Conservation (phyloP, 1,284 basidiomycete genomes). For the Entoloma clypeatum region DNA sequence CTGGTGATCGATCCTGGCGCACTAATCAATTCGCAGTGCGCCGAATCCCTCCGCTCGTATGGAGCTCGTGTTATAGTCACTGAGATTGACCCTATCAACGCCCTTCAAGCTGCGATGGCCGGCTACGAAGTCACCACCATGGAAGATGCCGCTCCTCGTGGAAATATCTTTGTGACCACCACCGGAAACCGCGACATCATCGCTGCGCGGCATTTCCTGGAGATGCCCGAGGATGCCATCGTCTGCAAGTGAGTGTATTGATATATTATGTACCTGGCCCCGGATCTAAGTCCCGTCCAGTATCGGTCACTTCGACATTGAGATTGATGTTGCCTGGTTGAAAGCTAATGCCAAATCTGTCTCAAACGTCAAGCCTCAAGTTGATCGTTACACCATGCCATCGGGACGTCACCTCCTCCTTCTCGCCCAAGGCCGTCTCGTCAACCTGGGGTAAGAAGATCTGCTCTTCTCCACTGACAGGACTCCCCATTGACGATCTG, state of each 20-base stretch:
- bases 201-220: constrained; percentile 86
- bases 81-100: constrained; percentile 99
- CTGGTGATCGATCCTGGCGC: constrained; percentile 4
- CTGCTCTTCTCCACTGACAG: constrained; percentile 5
- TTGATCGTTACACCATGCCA: constrained; percentile 95
- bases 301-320: constrained; percentile 98
- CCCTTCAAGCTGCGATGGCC: constrained; percentile 98
- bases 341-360: constrained; percentile 87
- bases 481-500: constrained; percentile 5
- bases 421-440: constrained; percentile 97
- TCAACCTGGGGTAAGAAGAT: constrained; percentile 86
- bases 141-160: constrained; percentile 90
- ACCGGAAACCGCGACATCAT: constrained; percentile 99
- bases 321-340: constrained; percentile 99
- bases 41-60: constrained; percentile 95
- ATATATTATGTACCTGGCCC: background rate
- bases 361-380: constrained; percentile 98
- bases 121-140: constrained; percentile 99
- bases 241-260: constrained; percentile 79
- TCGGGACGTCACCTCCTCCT: constrained; percentile 94
- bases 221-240: constrained; percentile 98
- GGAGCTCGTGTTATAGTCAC: constrained; percentile 96
- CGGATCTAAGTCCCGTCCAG: constrained; percentile 32
- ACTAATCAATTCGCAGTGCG: constrained; percentile 60
- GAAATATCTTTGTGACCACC: constrained; percentile 97